Percentiles rank a stretch among this genome's conserved stretches.
phyloP scores from a whole-genome alignment of 2,329 filamentous ascomycete genomes.

The Chaetomium sp. region DNA sequence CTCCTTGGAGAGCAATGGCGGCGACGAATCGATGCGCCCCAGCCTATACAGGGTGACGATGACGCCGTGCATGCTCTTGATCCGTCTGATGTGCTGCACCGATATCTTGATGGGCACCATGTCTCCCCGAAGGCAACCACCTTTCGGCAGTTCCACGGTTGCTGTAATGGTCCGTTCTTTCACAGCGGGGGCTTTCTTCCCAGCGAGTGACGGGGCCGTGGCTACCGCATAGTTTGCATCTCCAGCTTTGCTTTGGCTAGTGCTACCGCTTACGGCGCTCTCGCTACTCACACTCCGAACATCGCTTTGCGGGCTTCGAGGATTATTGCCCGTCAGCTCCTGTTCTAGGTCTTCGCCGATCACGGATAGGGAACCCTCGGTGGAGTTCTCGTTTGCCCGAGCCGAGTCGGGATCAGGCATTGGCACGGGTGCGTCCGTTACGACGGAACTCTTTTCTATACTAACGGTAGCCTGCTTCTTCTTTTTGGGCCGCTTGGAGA shows the following conservation, averaged over 20 bases:
- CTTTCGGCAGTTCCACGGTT: constrained; percentile 77
- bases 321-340: constrained; percentile 42
- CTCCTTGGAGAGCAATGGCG: constrained; percentile 52
- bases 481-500: constrained; percentile 69
- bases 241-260: constrained; percentile 58
- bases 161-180: constrained; percentile 81
- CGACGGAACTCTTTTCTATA: constrained; percentile 45
- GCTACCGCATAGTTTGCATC: constrained; percentile 46
- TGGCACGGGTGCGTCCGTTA: constrained; percentile 43
- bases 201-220: constrained; percentile 42
- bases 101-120: constrained; percentile 76
- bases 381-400: constrained; percentile 43
- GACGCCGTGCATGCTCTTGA: constrained; percentile 89
- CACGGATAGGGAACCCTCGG: constrained; percentile 44
- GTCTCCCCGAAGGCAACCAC: constrained; percentile 85
- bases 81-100: constrained; percentile 83
- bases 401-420: constrained; percentile 45
- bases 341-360: constrained; percentile 46
- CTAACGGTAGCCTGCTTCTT: constrained; percentile 56
- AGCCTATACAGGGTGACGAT: constrained; percentile 92
- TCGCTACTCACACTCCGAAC: constrained; percentile 69
- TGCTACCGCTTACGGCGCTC: constrained; percentile 69
- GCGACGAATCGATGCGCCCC: constrained; percentile 81
- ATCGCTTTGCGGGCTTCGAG: constrained; percentile 54
- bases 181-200: constrained; percentile 48